These are phyloP conservation scores for Russula griseocarnosa DNA, from an alignment of 768 basidiomycete species.

Conservation along the genomic window DNA sequence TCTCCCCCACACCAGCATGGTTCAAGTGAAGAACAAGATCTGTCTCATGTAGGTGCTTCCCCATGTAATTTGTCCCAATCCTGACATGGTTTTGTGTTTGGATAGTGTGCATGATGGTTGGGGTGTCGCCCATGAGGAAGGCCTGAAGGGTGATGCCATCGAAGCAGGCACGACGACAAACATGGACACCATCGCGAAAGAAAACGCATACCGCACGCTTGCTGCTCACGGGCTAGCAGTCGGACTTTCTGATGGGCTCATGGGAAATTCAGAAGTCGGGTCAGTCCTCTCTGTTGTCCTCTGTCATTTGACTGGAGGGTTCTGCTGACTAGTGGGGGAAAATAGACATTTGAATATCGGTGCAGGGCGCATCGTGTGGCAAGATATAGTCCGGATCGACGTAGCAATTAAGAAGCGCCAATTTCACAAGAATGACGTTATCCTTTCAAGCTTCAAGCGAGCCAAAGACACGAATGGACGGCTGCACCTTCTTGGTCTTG, in stretches of 20 bases:
- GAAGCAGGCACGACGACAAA: slow-evolving; percentile 76
- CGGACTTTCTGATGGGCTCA: slow-evolving; percentile 87
- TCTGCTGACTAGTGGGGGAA: too few species aligned
- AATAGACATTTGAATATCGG: too few species aligned
- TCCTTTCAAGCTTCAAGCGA: slow-evolving; percentile 66
- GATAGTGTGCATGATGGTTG: slow-evolving; percentile 92
- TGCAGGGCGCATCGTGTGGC: slow-evolving; percentile 94
- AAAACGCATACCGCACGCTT: slow-evolving; percentile 67
- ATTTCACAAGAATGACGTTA: slow-evolving; percentile 74
- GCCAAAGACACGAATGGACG: slow-evolving; percentile 83
- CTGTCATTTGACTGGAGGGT: too few species aligned
- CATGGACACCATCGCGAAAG: slow-evolving; percentile 84
- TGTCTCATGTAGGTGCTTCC: slow-evolving; percentile 65
- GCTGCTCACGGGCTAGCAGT: slow-evolving; percentile 89
- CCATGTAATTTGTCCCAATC: neutral
- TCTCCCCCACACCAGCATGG: slow-evolving; percentile 34
- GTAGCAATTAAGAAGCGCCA: slow-evolving; percentile 83
- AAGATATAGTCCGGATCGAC: slow-evolving; percentile 95
- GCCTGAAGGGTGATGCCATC: slow-evolving; percentile 85
- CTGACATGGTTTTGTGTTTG: slow-evolving; percentile 1
- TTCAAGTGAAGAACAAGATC: slow-evolving; percentile 77
- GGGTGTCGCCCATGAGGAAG: slow-evolving; percentile 69
- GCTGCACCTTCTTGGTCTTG: slow-evolving; percentile 84
- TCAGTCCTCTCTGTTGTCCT: too few species aligned
- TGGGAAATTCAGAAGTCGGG: too few species aligned